A percentile compares a stretch with the other conserved stretches of the same genome.
These are phyloP conservation scores for Russula griseocarnosa DNA, from an alignment of 768 basidiomycete species.

Conservation along the genomic window DNA sequence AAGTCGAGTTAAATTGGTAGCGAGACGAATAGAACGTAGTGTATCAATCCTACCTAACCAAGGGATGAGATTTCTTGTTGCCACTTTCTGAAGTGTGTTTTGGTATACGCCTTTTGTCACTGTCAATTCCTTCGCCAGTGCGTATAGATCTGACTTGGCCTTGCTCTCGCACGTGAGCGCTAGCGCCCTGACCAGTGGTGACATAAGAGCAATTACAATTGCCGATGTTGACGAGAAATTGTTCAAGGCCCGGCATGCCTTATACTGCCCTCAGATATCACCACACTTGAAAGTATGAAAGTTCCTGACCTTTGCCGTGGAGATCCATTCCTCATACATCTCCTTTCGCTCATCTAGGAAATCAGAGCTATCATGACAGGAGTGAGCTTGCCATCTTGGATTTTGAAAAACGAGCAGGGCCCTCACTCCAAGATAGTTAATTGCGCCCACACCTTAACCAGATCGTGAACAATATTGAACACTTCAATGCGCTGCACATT, in stretches of 20 bases:
- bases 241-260: constrained; percentile 9
- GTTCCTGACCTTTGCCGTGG: constrained; percentile 10
- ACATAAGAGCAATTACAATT: constrained; percentile 9
- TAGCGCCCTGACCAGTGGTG: neutral
- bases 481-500: constrained; percentile 10
- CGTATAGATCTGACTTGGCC: too few relatives aligned
- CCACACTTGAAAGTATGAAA: neutral
- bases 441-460: constrained; percentile 6
- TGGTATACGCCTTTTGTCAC: neutral
- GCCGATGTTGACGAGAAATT: constrained; percentile 14
- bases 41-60: too few relatives aligned
- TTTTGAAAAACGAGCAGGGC: neutral
- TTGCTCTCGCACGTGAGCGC: constrained; percentile 14
- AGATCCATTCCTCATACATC: constrained; percentile 15
- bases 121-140: too few relatives aligned
- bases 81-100: too few relatives aligned
- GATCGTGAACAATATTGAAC: constrained; percentile 12
- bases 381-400: neutral
- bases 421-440: constrained; percentile 8
- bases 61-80: too few relatives aligned
- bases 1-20: too few relatives aligned
- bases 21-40: too few relatives aligned
- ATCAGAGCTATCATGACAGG: constrained; percentile 1
- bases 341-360: constrained; percentile 5
- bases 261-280: neutral